Base-by-base conservation (phyloP, 805 yeast species). In the Yarrowia keelungensis region DNA sequence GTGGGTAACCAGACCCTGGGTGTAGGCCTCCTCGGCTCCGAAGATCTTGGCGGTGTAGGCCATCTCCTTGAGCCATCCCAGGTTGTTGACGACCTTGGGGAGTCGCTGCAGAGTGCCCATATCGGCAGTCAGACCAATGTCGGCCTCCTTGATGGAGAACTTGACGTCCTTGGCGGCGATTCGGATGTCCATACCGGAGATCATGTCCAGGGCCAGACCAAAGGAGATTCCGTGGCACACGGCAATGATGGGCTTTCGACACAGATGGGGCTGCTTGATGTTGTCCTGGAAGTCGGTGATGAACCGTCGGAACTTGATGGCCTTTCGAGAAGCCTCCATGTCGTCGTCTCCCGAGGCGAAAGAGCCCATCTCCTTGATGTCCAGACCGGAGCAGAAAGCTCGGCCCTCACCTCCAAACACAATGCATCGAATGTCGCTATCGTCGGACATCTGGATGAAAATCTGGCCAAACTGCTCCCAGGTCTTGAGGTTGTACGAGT, bases 81-180 rank as follows among this genome's bases (percentile, higher is more conserved):
- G 77, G 75, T 88, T 88, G 51, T 82, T 83, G 19, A 83, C 83
- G 0, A 87, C 69, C 19, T 75, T 74, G 5, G 91, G 88, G 69
- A 89, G 74, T 74, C 94, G 81, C 77, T 90, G 93, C 69, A 90
- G 79, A 1, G 90, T 83, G 5, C 96, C 96, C 74, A 90, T 88
- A 75, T 90, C 95, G 1, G 95, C 92, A 46, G 90, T 84, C 75
- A 90, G 81, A 2, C 94, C 95, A 67, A 90, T 81, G 71, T 86
- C 85, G 70, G 89, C 86, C 77, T 90, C 96, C 69, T 89, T 84
- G 69, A 90, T 84, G 50, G 89, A 82, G 71, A 89, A 81, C 47
- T 74, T 77, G 14, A 85, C 82, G 71, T 84, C 89, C 39, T 78
- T 78, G 3, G 87, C 78, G 11, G 86, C 86, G 12, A 87, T 76